Percentiles rank a stretch among this genome's conserved stretches.
Evolutionary conservation across 78 protist genomes (phyloP).

Genomic region (Diacronema lutheri): DNA sequence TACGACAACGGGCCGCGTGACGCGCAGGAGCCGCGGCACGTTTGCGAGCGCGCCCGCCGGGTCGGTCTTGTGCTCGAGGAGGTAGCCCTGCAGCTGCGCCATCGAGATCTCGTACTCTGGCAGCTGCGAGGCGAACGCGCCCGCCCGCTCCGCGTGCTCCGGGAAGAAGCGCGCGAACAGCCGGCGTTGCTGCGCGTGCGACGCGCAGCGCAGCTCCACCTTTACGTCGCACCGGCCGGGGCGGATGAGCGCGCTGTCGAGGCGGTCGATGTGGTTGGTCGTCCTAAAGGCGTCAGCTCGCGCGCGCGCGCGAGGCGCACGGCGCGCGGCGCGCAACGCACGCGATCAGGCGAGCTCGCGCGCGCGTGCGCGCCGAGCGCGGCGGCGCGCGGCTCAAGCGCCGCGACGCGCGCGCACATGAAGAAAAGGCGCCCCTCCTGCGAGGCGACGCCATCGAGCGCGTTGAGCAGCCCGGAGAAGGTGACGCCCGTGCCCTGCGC

Average conservation of each 20-base stretch:
- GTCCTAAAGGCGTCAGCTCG: constrained; percentile 76
- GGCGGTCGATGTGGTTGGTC: constrained; percentile 69
- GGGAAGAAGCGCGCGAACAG: constrained; percentile 58
- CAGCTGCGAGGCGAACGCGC: neutral
- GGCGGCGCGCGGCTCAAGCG: too few species aligned
- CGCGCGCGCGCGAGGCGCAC: too few species aligned
- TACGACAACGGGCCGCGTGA: too few species aligned
- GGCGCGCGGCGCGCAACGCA: too few species aligned
- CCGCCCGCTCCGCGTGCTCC: neutral
- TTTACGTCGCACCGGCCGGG: constrained; percentile 73
- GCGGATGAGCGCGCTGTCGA: constrained; percentile 67
- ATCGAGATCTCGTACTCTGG: constrained; percentile 49
- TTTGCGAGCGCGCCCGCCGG: too few species aligned
- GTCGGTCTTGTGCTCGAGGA: too few species aligned
- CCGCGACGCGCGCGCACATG: too few species aligned
- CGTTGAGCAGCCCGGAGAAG: constrained; percentile 81
- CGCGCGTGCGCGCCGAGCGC: too few species aligned
- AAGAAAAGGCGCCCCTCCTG: neutral
- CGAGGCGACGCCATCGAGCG: constrained; percentile 75
- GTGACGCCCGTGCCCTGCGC: constrained; percentile 37
- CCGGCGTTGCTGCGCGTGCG: constrained; percentile 27
- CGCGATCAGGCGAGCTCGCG: too few species aligned
- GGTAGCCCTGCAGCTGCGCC: constrained; percentile 55
- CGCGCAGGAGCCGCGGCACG: too few species aligned
- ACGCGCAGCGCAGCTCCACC: constrained; percentile 44